Evolutionary conservation across 192 early-diverging fungal species (phyloP), one percentile per base, ranked within the genome.

Genomic region (Allomyces macrogynus): DNA sequence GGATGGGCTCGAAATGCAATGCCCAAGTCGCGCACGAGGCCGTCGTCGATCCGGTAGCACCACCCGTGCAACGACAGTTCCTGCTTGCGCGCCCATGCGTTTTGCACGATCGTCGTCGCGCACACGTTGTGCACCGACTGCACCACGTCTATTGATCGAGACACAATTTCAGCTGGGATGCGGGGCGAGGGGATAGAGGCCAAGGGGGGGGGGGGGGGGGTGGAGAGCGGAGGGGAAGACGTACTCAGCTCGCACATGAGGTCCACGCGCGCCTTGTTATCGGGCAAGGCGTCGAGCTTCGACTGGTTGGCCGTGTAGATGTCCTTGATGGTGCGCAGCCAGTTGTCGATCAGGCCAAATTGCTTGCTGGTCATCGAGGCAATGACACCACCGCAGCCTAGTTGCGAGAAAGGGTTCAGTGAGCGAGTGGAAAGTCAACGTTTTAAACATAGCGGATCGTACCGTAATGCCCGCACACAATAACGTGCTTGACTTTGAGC

Each of bases 401-500:
- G 2, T n/a, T n/a, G n/a, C n/a, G n/a, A n/a, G n/a, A n/a, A n/a
- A n/a, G n/a, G n/a, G n/a, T n/a, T n/a, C n/a, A n/a, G n/a, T n/a
- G n/a, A n/a, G n/a, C n/a, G n/a, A n/a, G n/a, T n/a, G n/a, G n/a
- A n/a, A n/a, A n/a, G n/a, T n/a, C n/a, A n/a, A n/a, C n/a, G n/a
- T n/a, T n/a, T n/a, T n/a, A n/a, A n/a, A n/a, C n/a, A n/a, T n/a
- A n/a, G n/a, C n/a, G n/a, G n/a, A 73, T 44, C 73, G 60, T 75
- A 71, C 92, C 93, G 20, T 57, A 57, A 16, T 57, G 49, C 16
- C 49, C 49, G 65, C 89, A 93, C 11, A 99, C 87, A 65, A 99
- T 79, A 66, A 99, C 77, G 68, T 99, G 90, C 69, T 93, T 83
- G 65, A 99, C 91, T 70, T 87, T 86, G 65, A 99, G 82, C 44